Percentiles rank a stretch among this genome's conserved stretches.
Conservation (phyloP, 2,329 filamentous ascomycete genomes). For the Annulohypoxylon truncatum region DNA sequence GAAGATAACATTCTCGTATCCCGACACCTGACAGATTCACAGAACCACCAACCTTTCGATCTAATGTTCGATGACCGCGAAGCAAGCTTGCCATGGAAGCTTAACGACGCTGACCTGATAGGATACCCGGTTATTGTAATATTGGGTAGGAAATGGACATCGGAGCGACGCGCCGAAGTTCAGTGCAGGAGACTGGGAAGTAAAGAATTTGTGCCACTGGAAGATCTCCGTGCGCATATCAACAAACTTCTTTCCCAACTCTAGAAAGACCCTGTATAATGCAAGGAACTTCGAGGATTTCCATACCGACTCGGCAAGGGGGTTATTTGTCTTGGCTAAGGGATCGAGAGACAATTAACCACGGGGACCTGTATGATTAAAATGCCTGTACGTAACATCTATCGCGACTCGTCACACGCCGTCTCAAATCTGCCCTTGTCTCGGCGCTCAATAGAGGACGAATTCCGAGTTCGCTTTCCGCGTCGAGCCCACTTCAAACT, state of each 20-base stretch:
- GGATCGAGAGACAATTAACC: neutral
- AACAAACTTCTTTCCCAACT: constrained; percentile 61
- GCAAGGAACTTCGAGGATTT: neutral
- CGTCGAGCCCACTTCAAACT: neutral
- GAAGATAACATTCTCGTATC: constrained; percentile 69
- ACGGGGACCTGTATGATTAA: neutral
- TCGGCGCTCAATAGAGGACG: neutral
- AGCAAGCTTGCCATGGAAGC: constrained; percentile 81
- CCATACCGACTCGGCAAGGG: neutral
- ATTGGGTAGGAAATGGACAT: constrained; percentile 76
- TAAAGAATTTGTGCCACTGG: constrained; percentile 67
- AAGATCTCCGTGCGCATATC: constrained; percentile 61
- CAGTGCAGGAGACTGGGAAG: constrained; percentile 78
- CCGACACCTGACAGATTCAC: constrained; percentile 62
- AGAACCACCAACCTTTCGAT: constrained; percentile 61
- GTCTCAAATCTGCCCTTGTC: neutral
- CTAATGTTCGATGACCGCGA: constrained; percentile 79
- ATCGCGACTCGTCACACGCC: neutral
- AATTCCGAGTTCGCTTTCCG: neutral
- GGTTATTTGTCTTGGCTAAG: neutral
- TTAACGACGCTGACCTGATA: constrained; percentile 88
- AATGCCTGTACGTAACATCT: neutral
- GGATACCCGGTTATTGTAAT: constrained; percentile 89
- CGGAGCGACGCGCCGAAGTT: constrained; percentile 73
- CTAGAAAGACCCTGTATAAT: constrained; percentile 50